Evolutionary conservation across 129 eudicot species (phyloP), one percentile per base, ranked within the genome.

Genomic region (Logfia minima): DNA sequence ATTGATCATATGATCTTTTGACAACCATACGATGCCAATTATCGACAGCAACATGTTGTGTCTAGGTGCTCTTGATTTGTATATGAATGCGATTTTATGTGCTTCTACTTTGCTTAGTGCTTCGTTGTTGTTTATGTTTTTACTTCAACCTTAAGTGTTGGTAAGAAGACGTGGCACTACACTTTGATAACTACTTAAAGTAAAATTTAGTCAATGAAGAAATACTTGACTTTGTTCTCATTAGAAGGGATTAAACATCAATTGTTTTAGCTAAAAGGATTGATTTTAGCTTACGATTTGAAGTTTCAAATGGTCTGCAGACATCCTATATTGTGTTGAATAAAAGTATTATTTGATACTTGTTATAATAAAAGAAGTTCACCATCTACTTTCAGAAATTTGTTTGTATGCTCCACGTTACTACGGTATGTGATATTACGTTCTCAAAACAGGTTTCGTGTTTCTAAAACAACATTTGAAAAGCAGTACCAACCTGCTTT

Each of bases 141-240:
- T 78, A 78, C 95, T 89, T 89, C 26, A 78, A 31, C 61, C 76
- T 65, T 19, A 89, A 89, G 95, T 77, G 75, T 82, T 77, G 77
- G 82, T 77, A 76, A 21, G 23, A n/a, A 67, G 89, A 86, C 89
- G 34, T 66, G 39, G n/a, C 72, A 87, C 89, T 91, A 86, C 87
- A 85, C 89, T 75, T 35, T 48, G 84, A 80, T 77, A 63, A 78
- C 83, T 71, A 83, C 80, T 83, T 22, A 58, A 29, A 59, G 84
- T 75, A 81, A 72, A 23, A 66, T n/a, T 24, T 26, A 56, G 23
- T 34, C 11, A 22, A 17, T 28, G 16, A 52, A 52, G 26, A n/a
- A 76, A 34, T 2, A 35, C 26, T 32, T 64, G n/a, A 8, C 29
- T 18, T 6, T 34, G 29, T 26, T 76, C 80, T 29, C 23, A 5